Evolutionary conservation across 441 rosid genomes (phyloP).

Genomic region (Raphanus hybrid): DNA sequence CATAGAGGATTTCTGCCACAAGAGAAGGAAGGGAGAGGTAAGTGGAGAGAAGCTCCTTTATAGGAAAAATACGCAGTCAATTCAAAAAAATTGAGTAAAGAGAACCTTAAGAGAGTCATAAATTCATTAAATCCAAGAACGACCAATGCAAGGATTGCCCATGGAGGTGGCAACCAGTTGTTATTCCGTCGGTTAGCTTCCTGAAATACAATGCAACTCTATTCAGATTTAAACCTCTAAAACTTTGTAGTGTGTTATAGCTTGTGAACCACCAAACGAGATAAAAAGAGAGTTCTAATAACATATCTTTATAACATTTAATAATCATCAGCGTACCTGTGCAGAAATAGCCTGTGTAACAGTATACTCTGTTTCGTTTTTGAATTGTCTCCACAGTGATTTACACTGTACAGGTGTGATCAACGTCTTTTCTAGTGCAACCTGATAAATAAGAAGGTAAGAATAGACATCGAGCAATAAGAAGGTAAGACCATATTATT

Average conservation of each 20-base stretch:
- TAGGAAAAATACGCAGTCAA: neutral
- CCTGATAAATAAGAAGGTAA: conserved; percentile 48
- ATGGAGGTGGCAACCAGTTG: conserved; percentile 99
- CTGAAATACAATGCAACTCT: conserved; percentile 50
- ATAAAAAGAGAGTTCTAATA: conserved; percentile 2
- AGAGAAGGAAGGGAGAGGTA: conserved; percentile 26
- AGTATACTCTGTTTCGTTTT: conserved; percentile 86
- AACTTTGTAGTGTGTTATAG: no score
- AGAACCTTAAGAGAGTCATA: conserved; percentile 93
- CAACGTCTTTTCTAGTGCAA: conserved; percentile 76
- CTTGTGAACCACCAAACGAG: neutral
- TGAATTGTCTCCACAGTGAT: conserved; percentile 97
- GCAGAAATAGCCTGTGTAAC: conserved; percentile 98
- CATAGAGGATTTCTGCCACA: conserved; percentile 88
- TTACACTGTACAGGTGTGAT: conserved; percentile 98
- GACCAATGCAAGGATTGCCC: conserved; percentile 91
- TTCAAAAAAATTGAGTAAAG: conserved; percentile 14
- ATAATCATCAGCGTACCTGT: conserved; percentile 57
- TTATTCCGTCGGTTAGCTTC: conserved; percentile 91
- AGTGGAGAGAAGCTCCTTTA: conserved; percentile 16
- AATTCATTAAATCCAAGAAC: conserved; percentile 96
- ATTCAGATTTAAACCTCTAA: no score
- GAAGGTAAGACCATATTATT: conserved; percentile 6
- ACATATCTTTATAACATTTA: neutral
- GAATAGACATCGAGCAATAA: conserved; percentile 9